Evolutionary conservation across 495 filamentous ascomycete genomes (phyloP), one percentile per base, ranked within the genome.

Genomic region (Hypoxylon fuscum): DNA sequence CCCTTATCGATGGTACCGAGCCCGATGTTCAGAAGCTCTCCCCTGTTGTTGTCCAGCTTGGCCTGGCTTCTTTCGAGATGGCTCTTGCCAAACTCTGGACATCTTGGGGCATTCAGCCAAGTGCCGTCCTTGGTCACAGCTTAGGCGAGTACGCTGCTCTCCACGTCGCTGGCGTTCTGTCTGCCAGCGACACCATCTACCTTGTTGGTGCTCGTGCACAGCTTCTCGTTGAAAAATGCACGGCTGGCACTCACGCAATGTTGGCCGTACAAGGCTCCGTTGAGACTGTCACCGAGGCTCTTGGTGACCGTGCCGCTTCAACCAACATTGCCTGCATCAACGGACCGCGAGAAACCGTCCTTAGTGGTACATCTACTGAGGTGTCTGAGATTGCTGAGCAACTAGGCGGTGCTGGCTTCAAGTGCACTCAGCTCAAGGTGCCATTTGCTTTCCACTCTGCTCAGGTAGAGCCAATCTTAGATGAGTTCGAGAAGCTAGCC

Each of bases 121-220:
- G 83, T 47, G 88, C 87, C 34, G 90, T 96, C 2, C 78, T 96
- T 31, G 93, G 93, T 18, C 93, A 97, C 77, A 96, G 91, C 71
- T 64, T 85, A 10, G 93, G 93, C 55, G 93, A 97, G 72, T 96
- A 94, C 75, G 91, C 93, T 42, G 93, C 93, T 12, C 78, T 96
- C 1, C 83, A 93, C 66, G 86, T 88, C 29, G 86, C 92, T 14
- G 93, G 91, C 47, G 87, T 96, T 11, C 74, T 97, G 8, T 90
- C 88, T 7, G 88, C 85, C 25, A 86, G 84, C 60, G 92, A 96
- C 68, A 87, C 89, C 21, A 86, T 97, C 64, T 91, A 88, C 65
- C 81, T 96, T 6, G 89, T 92, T 46, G 93, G 92, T 18, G 80
- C 83, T 32, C 86, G 93, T 43, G 93, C 93, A 25, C 81, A 86